A percentile compares a stretch with the other conserved stretches of the same genome.
Conservation (phyloP, 2,329 filamentous ascomycete species). For the Epichloe sylvatica region DNA sequence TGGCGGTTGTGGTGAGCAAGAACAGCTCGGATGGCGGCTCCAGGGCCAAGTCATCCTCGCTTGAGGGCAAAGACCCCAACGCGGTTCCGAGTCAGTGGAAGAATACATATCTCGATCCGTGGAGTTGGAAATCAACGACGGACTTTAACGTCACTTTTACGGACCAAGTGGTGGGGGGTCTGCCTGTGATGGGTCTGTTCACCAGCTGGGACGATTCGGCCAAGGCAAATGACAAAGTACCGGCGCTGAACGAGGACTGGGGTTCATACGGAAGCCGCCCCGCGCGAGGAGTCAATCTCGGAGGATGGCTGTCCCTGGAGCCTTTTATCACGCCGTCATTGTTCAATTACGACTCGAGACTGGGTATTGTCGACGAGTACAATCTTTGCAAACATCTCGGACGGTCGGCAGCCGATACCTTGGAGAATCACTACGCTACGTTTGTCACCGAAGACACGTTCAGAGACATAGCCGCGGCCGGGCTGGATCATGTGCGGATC, state of each 20-base stretch:
- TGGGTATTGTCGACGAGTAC: slow-evolving; percentile 76
- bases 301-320: slow-evolving; percentile 87
- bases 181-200: slow-evolving; percentile 85
- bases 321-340: slow-evolving; percentile 92
- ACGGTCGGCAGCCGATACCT: slow-evolving; percentile 43
- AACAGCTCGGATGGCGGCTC: slow-evolving; percentile 30
- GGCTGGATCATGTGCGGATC: slow-evolving; percentile 93
- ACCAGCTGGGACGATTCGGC: slow-evolving; percentile 74
- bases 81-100: slow-evolving; percentile 52
- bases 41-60: slow-evolving; percentile 17
- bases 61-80: slow-evolving; percentile 38
- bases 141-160: slow-evolving; percentile 96
- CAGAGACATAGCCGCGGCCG: slow-evolving; percentile 68
- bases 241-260: slow-evolving; percentile 62
- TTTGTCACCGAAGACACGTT: slow-evolving; percentile 82
- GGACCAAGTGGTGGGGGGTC: slow-evolving; percentile 66
- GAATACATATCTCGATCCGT: slow-evolving; percentile 74
- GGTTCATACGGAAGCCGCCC: slow-evolving; percentile 62
- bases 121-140: slow-evolving; percentile 76
- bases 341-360: slow-evolving; percentile 51
- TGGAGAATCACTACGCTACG: slow-evolving; percentile 85
- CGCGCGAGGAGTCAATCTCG: slow-evolving; percentile 80
- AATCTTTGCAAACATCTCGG: slow-evolving; percentile 64
- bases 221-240: slow-evolving; percentile 64
- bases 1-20: slow-evolving; percentile 52